Conservation (phyloP, 495 filamentous ascomycete genomes). For the Bombardia bombarda region DNA sequence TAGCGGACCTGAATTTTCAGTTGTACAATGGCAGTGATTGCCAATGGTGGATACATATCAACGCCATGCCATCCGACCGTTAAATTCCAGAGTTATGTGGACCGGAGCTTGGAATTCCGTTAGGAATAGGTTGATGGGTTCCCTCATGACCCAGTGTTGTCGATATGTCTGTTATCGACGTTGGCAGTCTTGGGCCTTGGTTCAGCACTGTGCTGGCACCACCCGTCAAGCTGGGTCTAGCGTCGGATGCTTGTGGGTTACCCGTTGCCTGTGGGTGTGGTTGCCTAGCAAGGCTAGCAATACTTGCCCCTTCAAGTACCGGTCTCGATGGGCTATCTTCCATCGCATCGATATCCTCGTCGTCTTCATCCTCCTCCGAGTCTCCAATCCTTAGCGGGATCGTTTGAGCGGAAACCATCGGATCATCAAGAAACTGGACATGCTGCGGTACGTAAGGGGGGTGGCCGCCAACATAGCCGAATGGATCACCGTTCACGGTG, state of each 20-base stretch:
- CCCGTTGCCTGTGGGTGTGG: background rate
- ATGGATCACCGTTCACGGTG: constrained; percentile 5
- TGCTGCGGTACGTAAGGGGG: constrained; percentile 6
- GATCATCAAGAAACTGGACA: background rate
- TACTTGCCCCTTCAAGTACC: background rate
- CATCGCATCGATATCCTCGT: background rate
- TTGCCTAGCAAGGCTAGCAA: background rate
- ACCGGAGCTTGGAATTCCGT: no score
- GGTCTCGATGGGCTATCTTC: background rate
- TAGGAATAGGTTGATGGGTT: no score
- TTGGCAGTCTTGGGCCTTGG: background rate
- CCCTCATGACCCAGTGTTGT: background rate
- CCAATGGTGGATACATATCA: no score
- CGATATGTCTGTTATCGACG: background rate
- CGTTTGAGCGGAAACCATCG: background rate
- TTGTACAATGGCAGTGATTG: no score
- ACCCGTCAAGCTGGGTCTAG: background rate
- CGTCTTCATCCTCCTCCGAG: background rate
- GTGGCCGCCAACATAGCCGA: constrained; percentile 11
- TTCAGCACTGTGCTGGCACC: background rate
- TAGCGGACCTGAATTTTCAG: no score
- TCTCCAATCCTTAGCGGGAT: background rate
- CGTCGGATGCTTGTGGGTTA: background rate
- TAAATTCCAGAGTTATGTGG: no score
- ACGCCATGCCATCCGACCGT: no score